Base-by-base conservation (phyloP, 352 stramenopile species). In the Blastocystis hominis region DNA sequence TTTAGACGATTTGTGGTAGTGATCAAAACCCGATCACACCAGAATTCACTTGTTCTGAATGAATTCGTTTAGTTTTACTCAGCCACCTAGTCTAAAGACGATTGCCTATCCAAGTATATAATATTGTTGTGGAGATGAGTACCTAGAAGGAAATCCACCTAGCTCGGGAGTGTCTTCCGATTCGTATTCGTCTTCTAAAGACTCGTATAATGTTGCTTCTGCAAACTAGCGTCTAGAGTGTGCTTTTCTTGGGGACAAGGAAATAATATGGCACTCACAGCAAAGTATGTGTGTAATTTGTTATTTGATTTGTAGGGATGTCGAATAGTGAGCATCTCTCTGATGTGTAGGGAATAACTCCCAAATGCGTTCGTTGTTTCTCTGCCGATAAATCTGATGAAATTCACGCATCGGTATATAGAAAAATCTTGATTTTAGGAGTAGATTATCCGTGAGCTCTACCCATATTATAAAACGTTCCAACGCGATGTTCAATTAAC, bases 21-120 rank as follows among this genome's bases (percentile, higher is more conserved):
- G 10, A 59, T 59, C 68, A 78, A 78, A 78, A 78, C 68, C 68
- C 68, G 68, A 78, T 30, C 68, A 78, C 44, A 24, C 44, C 17
- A 63, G 70, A 44, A 80, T 15, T 36, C 24, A 44, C 17, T 44
- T 62, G 38, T 42, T n/a, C n/a, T 46, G 46, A 56, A 56, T 47
- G 7, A 55, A 53, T 56, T 5, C 30, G 68, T 36, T 44, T 56
- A 30, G 3, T 50, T 42, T 50, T 20, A 42, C 44, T n/a, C 20
- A 46, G 20, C 4, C 63, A n/a, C 24, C 34, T 5, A 75, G 24
- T 75, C 20, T 6, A 44, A 34, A 34, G 24, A 75, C 20, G 10
- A 10, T 44, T 75, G 13, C 34, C 4, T 24, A 59, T 4, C 30
- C 4, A 54, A 55, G n/a, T 55, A 7, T 38, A 36, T 17, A 76